Evolutionary conservation across 2,329 filamentous ascomycete species (phyloP).

Genomic region (Verticillium albo-atrum): DNA sequence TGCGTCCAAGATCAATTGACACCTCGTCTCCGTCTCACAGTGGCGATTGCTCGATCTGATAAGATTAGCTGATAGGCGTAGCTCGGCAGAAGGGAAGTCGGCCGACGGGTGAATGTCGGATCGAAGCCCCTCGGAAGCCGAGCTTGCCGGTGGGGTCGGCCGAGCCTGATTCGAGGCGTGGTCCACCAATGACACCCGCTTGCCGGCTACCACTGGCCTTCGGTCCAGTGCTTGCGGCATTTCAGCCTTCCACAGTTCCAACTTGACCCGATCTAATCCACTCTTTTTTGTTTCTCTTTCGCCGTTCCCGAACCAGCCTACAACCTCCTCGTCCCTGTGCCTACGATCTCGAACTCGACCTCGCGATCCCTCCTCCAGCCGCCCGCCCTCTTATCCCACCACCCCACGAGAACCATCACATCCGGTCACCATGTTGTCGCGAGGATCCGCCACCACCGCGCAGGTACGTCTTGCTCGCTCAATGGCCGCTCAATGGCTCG

Average conservation of each 20-base stretch:
- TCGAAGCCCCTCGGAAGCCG: not conserved
- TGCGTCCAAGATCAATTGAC: too few relatives aligned
- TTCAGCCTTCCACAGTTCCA: not conserved
- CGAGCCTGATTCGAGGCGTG: not conserved
- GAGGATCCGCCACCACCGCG: constrained; percentile 51
- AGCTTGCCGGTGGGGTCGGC: not conserved
- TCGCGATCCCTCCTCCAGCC: not conserved
- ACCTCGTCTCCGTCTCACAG: too few relatives aligned
- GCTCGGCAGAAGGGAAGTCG: not conserved
- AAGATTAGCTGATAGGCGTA: not conserved
- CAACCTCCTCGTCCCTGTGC: not conserved
- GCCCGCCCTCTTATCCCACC: not conserved
- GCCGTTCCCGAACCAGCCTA: not conserved
- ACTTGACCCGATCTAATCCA: not conserved
- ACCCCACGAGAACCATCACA: not conserved
- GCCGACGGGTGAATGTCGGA: not conserved
- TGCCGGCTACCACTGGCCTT: not conserved
- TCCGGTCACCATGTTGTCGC: constrained; percentile 52
- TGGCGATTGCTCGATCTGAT: not conserved
- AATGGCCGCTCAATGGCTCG: constrained; percentile 4
- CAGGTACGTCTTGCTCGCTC: constrained; percentile 41
- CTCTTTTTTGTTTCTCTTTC: not conserved
- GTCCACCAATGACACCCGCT: not conserved
- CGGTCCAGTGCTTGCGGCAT: not conserved
- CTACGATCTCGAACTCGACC: not conserved